Conservation (phyloP, 2,329 filamentous ascomycete species). For the Monilinia vaccinii-corymbosi region DNA sequence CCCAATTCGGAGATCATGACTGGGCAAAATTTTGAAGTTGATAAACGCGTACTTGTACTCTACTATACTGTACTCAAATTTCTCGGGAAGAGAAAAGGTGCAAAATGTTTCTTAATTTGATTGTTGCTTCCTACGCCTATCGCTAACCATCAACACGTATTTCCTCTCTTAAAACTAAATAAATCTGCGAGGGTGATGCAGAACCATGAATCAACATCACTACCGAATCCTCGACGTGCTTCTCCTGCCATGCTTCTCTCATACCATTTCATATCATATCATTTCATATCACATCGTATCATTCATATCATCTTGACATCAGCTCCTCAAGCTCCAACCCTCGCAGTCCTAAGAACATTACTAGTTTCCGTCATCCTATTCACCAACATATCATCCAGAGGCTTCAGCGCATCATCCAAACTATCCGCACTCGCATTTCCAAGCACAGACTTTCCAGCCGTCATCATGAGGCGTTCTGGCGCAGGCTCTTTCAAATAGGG, state of each 20-base stretch:
- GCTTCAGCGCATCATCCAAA: background rate
- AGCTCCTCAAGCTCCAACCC: background rate
- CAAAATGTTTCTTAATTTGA: no score
- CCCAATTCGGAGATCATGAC: no score
- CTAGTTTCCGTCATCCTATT: background rate
- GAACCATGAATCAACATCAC: no score
- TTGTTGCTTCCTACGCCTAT: no score
- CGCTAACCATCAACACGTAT: no score
- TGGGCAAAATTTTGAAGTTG: no score
- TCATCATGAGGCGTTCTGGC: conserved; percentile 3
- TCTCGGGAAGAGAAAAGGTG: no score
- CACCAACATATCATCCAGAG: conserved; percentile 6
- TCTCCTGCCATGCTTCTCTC: background rate
- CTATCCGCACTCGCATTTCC: background rate
- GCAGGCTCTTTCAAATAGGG: conserved; percentile 5
- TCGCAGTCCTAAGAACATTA: background rate
- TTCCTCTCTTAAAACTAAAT: no score
- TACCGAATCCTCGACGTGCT: no score
- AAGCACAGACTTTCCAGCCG: conserved; percentile 3
- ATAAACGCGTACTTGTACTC: no score
- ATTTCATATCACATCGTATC: background rate
- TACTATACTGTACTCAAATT: no score
- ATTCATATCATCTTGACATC: background rate
- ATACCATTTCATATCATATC: background rate
- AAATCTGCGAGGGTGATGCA: no score